Evolutionary conservation across 495 filamentous ascomycete genomes (phyloP).

Genomic region (Rhizodiscina lignyota): DNA sequence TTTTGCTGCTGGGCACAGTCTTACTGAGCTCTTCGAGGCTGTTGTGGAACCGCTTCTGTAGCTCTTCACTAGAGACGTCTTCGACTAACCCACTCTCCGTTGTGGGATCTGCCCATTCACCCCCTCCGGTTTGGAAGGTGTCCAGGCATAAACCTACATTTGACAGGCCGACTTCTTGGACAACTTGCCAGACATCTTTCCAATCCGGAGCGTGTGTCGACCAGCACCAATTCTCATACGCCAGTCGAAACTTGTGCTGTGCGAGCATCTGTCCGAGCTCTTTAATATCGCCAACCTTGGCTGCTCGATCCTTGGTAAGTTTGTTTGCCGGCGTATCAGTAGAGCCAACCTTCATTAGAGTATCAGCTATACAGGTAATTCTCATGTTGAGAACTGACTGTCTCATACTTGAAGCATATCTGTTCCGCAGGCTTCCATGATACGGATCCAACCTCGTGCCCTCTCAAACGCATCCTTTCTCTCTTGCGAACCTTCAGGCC

Average conservation of each 20-base stretch:
- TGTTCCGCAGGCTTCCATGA: conserved; percentile 55
- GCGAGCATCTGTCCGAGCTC: conserved; percentile 48
- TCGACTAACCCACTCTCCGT: conserved; percentile 44
- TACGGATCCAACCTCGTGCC: conserved; percentile 50
- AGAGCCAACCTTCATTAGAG: conserved; percentile 39
- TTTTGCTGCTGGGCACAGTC: conserved; percentile 51
- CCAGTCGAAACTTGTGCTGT: conserved; percentile 37
- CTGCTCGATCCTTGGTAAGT: conserved; percentile 29
- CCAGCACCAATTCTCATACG: conserved; percentile 84
- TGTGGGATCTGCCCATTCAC: conserved; percentile 63
- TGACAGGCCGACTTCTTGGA: conserved; percentile 36
- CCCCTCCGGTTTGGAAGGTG: conserved; percentile 63
- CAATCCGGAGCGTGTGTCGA: conserved; percentile 52
- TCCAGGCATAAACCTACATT: conserved; percentile 70
- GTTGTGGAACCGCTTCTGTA: conserved; percentile 31
- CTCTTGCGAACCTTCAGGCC: conserved; percentile 38
- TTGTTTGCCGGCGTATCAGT: conserved; percentile 38
- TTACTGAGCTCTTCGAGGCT: conserved; percentile 37
- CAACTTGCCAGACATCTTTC: conserved; percentile 52
- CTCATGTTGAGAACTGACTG: not conserved
- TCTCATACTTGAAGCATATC: conserved; percentile 51
- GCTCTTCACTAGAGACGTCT: conserved; percentile 18
- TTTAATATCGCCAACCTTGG: conserved; percentile 42
- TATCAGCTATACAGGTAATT: not conserved
- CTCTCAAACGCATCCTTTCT: conserved; percentile 47